Percentiles rank a stretch among this genome's conserved stretches.
These are phyloP conservation scores for Ustilago hordei DNA, from an alignment of 1,284 basidiomycete genomes.

Conservation along the genomic window DNA sequence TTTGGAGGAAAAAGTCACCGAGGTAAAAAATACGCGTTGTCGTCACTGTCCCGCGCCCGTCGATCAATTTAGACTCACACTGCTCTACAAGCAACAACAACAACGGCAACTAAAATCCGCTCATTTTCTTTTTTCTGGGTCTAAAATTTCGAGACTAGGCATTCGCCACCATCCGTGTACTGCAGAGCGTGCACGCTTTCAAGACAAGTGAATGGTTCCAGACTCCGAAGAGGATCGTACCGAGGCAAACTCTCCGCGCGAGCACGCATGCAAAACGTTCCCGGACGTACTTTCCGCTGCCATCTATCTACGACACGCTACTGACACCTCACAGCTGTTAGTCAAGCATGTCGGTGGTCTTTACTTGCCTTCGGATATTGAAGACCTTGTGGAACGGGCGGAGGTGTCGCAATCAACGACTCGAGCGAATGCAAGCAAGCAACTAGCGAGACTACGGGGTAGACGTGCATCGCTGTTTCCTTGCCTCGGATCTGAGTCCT, in stretches of 20 bases:
- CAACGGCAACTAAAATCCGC: no score
- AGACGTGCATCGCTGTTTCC: not conserved
- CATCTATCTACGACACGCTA: no score
- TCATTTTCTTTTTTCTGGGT: not conserved
- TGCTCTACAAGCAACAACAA: not conserved
- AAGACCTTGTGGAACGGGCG: no score
- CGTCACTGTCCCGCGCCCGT: not conserved
- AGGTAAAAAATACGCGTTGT: not conserved
- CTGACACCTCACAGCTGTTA: no score
- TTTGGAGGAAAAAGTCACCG: not conserved
- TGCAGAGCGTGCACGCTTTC: not conserved
- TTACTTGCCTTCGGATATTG: no score
- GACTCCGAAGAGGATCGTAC: conserved; percentile 3
- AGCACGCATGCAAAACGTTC: no score
- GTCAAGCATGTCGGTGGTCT: no score
- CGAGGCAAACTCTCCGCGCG: no score
- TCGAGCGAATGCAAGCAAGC: no score
- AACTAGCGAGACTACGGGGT: no score
- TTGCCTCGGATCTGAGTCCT: conserved; percentile 17
- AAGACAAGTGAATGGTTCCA: conserved; percentile 1
- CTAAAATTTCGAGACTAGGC: conserved; percentile 2
- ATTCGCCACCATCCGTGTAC: not conserved
- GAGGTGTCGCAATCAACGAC: no score
- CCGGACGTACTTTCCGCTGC: no score
- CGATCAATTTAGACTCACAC: not conserved